These are phyloP conservation scores for Penicillium sp. DNA, from an alignment of 2,329 filamentous ascomycete genomes.

Conservation along the genomic window DNA sequence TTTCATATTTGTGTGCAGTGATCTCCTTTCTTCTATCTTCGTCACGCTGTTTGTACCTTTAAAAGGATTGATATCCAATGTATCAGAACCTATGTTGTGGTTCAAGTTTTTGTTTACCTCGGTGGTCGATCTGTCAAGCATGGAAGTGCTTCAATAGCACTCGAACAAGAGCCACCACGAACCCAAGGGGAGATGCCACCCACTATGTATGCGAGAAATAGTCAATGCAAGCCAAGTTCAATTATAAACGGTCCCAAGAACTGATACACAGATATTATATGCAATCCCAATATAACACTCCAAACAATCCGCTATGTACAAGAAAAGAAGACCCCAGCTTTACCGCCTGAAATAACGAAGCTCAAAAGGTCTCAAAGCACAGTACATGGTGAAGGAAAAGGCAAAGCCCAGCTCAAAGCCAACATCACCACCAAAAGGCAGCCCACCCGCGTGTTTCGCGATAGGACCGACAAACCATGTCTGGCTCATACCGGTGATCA, in stretches of 20 bases:
- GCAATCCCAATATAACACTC: neutral
- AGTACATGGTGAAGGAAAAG: constrained; percentile 53
- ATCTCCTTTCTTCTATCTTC: too few species aligned
- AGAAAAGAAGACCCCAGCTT: constrained; percentile 2
- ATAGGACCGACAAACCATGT: constrained; percentile 65
- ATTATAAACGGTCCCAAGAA: neutral
- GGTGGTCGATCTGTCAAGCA: too few species aligned
- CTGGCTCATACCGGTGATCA: constrained; percentile 66
- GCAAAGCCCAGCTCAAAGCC: constrained; percentile 63
- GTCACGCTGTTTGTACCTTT: too few species aligned
- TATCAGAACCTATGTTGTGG: too few species aligned
- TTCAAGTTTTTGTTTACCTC: too few species aligned
- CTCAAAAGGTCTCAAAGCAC: constrained; percentile 49
- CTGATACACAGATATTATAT: constrained; percentile 6
- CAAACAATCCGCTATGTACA: constrained; percentile 12
- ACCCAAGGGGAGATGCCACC: constrained; percentile 59
- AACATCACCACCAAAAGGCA: constrained; percentile 50
- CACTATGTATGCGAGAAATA: constrained; percentile 56
- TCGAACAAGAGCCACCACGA: too few species aligned
- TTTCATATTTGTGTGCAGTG: too few species aligned
- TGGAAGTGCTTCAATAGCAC: too few species aligned
- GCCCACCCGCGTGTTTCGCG: constrained; percentile 53
- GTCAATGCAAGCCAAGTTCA: constrained; percentile 1
- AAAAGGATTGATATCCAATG: too few species aligned
- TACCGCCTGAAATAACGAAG: constrained; percentile 43